phyloP scores from a whole-genome alignment of 805 yeast genomes.

The Cephaloascus fragrans region DNA sequence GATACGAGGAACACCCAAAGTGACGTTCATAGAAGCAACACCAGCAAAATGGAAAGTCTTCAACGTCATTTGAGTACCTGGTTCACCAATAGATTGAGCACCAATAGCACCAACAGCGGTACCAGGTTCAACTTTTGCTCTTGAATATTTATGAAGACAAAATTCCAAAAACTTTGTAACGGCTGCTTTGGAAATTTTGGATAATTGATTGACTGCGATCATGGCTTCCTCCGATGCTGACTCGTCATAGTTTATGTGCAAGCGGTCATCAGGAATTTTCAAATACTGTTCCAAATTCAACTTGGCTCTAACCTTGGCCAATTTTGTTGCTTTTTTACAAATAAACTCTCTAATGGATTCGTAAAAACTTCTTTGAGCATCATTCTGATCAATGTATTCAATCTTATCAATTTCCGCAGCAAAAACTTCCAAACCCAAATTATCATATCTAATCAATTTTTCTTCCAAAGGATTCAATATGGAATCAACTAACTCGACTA shows the following conservation, averaged over 20 bases:
- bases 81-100: constrained; percentile 98
- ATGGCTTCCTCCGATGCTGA: constrained; percentile 5
- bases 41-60: constrained; percentile 97
- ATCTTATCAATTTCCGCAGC: constrained; percentile 36
- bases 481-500: constrained; percentile 42
- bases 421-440: constrained; percentile 47
- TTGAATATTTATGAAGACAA: constrained; percentile 72
- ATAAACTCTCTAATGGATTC: constrained; percentile 63
- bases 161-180: constrained; percentile 61
- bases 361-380: constrained; percentile 83
- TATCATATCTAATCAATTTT: constrained; percentile 58
- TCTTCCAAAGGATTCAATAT: constrained; percentile 54
- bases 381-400: constrained; percentile 71
- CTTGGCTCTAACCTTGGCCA: constrained; percentile 48
- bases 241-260: constrained; percentile 22
- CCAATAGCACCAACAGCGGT: constrained; percentile 99
- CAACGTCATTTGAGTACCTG: constrained; percentile 97
- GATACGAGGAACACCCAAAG: constrained; percentile 98
- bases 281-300: constrained; percentile 39
- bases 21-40: constrained; percentile 98
- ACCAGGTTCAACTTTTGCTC: constrained; percentile 96
- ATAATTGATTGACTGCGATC: constrained; percentile 51
- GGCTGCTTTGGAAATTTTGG: constrained; percentile 53
- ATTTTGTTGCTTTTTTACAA: constrained; percentile 38
- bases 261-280: constrained; percentile 31